These are phyloP conservation scores for Hyaloscypha variabilis DNA, from an alignment of 495 filamentous ascomycete species.

Conservation along the genomic window DNA sequence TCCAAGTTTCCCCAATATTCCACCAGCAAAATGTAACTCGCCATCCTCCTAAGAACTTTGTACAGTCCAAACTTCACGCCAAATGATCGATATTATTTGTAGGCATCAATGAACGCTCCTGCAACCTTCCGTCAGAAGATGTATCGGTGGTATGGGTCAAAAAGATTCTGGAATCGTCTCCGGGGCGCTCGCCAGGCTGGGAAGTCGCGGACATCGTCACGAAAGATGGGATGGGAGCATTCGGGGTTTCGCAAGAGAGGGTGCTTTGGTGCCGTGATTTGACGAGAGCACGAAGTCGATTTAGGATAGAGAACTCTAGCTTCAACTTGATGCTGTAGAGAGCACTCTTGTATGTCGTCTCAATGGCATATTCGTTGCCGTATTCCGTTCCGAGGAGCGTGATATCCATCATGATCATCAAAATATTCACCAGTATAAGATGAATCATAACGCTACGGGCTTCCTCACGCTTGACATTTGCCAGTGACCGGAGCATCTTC, in stretches of 20 bases:
- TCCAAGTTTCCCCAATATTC: neutral
- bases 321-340: constrained; percentile 69
- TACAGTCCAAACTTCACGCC: neutral
- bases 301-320: constrained; percentile 63
- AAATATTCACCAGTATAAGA: constrained; percentile 55
- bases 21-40: neutral
- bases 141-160: neutral
- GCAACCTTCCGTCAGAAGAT: neutral
- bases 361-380: constrained; percentile 52
- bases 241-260: neutral
- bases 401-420: constrained; percentile 51
- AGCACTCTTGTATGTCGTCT: constrained; percentile 58
- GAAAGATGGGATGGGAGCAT: neutral
- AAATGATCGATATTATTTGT: neutral
- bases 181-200: neutral
- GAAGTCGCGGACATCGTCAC: neutral
- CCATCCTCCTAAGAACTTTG: neutral
- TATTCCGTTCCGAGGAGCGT: constrained; percentile 54
- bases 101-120: neutral
- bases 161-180: neutral
- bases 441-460: constrained; percentile 39
- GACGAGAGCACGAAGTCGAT: constrained; percentile 29
- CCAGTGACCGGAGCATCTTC: constrained; percentile 48
- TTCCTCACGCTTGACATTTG: constrained; percentile 12
- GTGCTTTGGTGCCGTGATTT: neutral